Base-by-base conservation (phyloP, 148 eudicot species). In the Vaccinium vitisidaea region DNA sequence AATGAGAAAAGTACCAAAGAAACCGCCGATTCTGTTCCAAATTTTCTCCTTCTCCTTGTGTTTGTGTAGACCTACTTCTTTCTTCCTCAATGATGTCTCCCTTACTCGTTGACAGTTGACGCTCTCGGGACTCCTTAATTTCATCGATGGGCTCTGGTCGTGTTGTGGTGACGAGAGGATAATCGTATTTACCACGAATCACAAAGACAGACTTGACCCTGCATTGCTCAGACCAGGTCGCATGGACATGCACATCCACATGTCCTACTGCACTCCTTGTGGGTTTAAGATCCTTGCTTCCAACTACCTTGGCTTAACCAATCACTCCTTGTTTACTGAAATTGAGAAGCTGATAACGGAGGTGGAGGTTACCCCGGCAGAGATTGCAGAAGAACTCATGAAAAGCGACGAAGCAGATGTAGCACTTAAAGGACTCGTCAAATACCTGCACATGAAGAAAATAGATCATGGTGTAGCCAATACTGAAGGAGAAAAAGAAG, bases 141-240 rank as follows among this genome's bases (percentile, higher is more conserved):
- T 61, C 19, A 58, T 49, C 27, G 87, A 85, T 77, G 87, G 87
- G 15, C 75, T 85, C 9, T 85, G 87, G 87, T 81, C 83, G 21
- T 70, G 86, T 76, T 86, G 88, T 74, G 88, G 88, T 16, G 86
- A 86, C 3, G 88, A 83, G 59, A 80, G 83, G 48, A 85, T 85
- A 5, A 85, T 81, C 7, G 50, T 85, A 74, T 85, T 85, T 27
- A 81, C 87, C 0, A 81, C 87, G 1, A 83, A 86, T 82, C 59
- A 83, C 59, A 86, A 79, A 76, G 80, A 86, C 11, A 86, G 69
- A 58, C 71, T 83, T 15, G 85, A 86, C 78, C 88, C 85, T 14
- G 88, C 88, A 54, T 83, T 83, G 75, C 55, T 86, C 39, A 67
- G 86, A 8, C 88, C 86, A 1, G 86, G 86, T 13, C 81, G 88